Conservation (phyloP, 2,329 filamentous ascomycete species). For the Cryphonectria parasitica region DNA sequence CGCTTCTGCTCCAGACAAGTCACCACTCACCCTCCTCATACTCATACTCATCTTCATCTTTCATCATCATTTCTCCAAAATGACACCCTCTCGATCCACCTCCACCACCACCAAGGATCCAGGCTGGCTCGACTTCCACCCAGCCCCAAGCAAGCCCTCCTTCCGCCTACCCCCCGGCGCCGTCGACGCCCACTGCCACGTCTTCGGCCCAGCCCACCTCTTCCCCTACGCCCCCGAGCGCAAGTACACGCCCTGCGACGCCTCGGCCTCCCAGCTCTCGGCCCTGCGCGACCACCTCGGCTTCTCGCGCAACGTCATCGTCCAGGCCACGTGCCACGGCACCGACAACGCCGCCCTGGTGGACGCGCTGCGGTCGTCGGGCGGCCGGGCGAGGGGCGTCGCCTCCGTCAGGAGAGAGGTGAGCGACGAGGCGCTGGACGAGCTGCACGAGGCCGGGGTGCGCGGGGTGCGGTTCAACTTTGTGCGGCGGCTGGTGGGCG, state of each 20-base stretch:
- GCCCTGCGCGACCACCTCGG: conserved; percentile 6
- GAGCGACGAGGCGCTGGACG: not conserved
- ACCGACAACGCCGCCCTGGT: conserved; percentile 6
- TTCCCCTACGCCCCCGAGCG: not conserved
- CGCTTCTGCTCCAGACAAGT: not conserved
- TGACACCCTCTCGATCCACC: not conserved
- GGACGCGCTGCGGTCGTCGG: not conserved
- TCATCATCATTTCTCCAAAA: not conserved
- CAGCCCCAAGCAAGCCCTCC: conserved; percentile 4
- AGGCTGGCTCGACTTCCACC: conserved; percentile 8
- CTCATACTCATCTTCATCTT: no score
- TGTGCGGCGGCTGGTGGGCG: conserved; percentile 1
- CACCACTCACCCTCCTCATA: not conserved
- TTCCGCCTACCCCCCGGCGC: conserved; percentile 8
- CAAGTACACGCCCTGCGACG: conserved; percentile 9
- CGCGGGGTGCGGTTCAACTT: conserved; percentile 1
- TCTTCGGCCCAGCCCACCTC: not conserved
- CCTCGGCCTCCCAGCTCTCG: not conserved
- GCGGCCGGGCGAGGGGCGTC: not conserved
- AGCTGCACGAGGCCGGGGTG: conserved; percentile 1
- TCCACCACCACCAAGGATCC: conserved; percentile 1
- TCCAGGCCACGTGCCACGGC: conserved; percentile 1
- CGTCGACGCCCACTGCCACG: conserved; percentile 10
- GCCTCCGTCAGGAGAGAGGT: not conserved
- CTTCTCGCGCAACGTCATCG: not conserved